Conservation (phyloP, 2,329 filamentous ascomycete species). For the Hymenoscyphus infarciens region DNA sequence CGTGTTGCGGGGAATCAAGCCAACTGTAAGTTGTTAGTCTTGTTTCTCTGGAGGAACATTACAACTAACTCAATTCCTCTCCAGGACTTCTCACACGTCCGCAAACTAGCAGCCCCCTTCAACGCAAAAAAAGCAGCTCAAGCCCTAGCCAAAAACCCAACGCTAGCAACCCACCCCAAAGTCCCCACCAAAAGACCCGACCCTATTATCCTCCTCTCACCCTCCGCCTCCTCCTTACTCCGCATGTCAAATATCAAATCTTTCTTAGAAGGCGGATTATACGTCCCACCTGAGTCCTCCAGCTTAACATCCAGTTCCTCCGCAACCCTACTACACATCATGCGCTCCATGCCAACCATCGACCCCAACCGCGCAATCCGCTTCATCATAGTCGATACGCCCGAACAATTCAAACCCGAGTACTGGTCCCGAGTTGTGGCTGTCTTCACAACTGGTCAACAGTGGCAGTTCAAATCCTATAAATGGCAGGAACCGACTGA, state of each 20-base stretch:
- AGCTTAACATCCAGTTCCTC: constrained; percentile 58
- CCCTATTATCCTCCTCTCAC: constrained; percentile 95
- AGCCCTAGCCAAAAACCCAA: constrained; percentile 39
- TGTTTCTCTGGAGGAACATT: not conserved
- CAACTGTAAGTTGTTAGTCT: constrained; percentile 60
- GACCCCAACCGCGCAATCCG: constrained; percentile 71
- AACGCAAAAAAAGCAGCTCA: constrained; percentile 57
- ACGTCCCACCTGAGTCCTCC: constrained; percentile 68
- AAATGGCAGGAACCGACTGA: constrained; percentile 90
- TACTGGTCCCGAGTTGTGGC: constrained; percentile 96
- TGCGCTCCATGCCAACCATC: constrained; percentile 69
- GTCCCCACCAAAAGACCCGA: constrained; percentile 53
- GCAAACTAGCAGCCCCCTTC: constrained; percentile 78
- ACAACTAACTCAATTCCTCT: constrained; percentile 6
- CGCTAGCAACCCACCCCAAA: constrained; percentile 54
- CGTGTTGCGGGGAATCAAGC: constrained; percentile 80
- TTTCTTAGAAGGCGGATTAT: constrained; percentile 83
- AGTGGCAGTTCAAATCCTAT: constrained; percentile 98
- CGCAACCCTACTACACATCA: constrained; percentile 81
- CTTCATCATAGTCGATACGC: constrained; percentile 92
- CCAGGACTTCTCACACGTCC: constrained; percentile 91
- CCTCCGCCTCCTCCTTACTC: constrained; percentile 89
- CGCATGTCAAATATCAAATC: constrained; percentile 94
- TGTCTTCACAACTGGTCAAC: constrained; percentile 95
- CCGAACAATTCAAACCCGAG: constrained; percentile 94